Evolutionary conservation across 805 yeast genomes (phyloP).

Genomic region (Yarrowia keelungensis): DNA sequence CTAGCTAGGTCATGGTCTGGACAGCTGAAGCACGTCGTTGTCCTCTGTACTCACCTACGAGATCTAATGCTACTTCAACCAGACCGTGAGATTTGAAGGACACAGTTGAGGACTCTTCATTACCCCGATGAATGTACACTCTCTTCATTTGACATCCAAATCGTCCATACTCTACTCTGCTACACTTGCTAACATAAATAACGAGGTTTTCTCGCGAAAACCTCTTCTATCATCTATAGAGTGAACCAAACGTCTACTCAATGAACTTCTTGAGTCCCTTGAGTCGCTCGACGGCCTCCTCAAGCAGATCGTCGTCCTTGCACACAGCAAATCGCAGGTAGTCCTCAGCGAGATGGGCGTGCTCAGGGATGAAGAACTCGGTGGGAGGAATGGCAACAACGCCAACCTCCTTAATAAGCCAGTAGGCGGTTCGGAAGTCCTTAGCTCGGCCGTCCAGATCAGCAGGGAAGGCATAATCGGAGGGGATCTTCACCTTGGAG

Average conservation of each 20-base stretch:
- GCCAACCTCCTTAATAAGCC: conserved; percentile 92
- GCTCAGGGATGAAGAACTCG: conserved; percentile 80
- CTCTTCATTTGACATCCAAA: too few species aligned
- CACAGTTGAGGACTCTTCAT: too few species aligned
- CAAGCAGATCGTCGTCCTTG: conserved; percentile 82
- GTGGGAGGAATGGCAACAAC: conserved; percentile 97
- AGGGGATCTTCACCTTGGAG: conserved; percentile 79
- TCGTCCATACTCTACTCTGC: too few species aligned
- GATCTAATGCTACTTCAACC: too few species aligned
- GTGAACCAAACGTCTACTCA: conserved; percentile 37
- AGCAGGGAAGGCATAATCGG: conserved; percentile 71
- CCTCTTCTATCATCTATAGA: conserved; percentile 31
- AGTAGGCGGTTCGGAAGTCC: conserved; percentile 88
- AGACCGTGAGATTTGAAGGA: too few species aligned
- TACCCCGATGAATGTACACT: too few species aligned
- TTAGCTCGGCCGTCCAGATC: conserved; percentile 71
- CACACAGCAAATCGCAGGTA: conserved; percentile 94
- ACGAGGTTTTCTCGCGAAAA: background rate
- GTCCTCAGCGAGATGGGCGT: conserved; percentile 79
- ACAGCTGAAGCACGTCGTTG: too few species aligned
- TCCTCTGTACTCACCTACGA: too few species aligned
- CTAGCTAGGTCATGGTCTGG: too few species aligned
- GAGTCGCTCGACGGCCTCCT: conserved; percentile 81
- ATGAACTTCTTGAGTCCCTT: conserved; percentile 72
- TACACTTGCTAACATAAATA: conserved; percentile 4